These are phyloP conservation scores for Aspergillus hiratsukae DNA, from an alignment of 2,329 filamentous ascomycete genomes.

Conservation along the genomic window DNA sequence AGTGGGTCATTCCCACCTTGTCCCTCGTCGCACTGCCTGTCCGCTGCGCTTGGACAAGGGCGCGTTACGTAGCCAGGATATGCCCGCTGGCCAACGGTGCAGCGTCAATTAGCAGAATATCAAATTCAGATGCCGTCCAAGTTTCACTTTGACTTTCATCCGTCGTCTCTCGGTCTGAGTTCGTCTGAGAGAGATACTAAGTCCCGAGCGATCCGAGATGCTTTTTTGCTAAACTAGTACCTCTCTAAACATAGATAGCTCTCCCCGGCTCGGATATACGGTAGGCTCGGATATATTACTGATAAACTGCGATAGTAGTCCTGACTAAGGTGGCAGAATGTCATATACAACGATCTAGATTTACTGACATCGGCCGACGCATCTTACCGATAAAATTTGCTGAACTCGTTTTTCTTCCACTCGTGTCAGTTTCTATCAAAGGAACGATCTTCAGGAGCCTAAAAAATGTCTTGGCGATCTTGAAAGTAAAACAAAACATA, in stretches of 20 bases:
- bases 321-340: no score
- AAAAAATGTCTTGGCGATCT: background rate
- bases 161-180: slow-evolving; percentile 4
- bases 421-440: background rate
- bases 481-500: background rate
- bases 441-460: background rate
- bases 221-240: background rate
- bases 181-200: background rate
- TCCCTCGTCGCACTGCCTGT: slow-evolving; percentile 4
- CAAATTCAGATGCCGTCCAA: background rate
- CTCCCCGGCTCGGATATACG: background rate
- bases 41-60: slow-evolving; percentile 16
- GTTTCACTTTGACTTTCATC: slow-evolving; percentile 13
- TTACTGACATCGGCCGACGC: background rate
- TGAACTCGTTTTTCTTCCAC: background rate
- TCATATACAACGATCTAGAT: background rate
- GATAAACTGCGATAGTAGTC: background rate
- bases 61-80: slow-evolving; percentile 13
- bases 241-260: background rate
- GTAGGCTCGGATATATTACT: background rate
- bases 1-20: slow-evolving; percentile 7
- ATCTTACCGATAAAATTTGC: background rate
- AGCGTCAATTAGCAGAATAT: background rate
- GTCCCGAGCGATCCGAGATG: background rate
- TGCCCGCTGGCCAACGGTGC: slow-evolving; percentile 7